phyloP scores from a whole-genome alignment of 306 rosid genomes.

The Psophocarpus tetragonolobus region DNA sequence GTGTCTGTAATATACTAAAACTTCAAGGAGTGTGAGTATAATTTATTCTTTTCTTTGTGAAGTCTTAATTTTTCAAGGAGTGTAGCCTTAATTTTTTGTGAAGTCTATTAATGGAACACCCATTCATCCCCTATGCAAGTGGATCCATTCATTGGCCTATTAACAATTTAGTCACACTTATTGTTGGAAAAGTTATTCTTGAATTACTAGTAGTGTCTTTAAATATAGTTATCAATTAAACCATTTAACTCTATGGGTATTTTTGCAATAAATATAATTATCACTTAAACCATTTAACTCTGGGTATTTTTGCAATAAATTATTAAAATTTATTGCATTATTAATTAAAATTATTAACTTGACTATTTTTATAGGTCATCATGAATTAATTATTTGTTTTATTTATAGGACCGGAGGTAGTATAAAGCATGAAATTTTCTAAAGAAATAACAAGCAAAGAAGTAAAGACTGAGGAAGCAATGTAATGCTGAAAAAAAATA shows the following conservation, averaged over 20 bases:
- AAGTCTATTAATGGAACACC: background rate
- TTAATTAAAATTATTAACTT: background rate
- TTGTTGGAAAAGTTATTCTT: background rate
- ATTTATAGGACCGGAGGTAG: background rate
- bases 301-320: background rate
- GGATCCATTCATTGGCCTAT: background rate
- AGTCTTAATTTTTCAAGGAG: too few relatives aligned
- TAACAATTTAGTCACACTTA: background rate
- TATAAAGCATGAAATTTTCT: background rate
- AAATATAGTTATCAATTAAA: background rate
- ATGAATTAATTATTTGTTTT: background rate
- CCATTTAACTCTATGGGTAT: background rate
- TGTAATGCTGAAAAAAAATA: background rate
- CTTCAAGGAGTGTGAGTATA: too few relatives aligned
- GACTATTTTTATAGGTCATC: background rate
- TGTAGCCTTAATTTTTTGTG: background rate
- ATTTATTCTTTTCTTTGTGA: too few relatives aligned
- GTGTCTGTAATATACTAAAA: too few relatives aligned
- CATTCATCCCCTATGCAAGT: background rate
- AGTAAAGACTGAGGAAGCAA: slow-evolving; percentile 1
- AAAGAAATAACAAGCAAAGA: background rate
- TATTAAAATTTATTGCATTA: background rate
- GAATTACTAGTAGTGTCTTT: background rate
- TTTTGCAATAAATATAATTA: background rate
- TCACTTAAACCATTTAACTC: background rate